Percentiles rank a stretch among this genome's conserved stretches.
Conservation (phyloP, 2,329 filamentous ascomycete species). For the Plectosphaerella cucumerina region DNA sequence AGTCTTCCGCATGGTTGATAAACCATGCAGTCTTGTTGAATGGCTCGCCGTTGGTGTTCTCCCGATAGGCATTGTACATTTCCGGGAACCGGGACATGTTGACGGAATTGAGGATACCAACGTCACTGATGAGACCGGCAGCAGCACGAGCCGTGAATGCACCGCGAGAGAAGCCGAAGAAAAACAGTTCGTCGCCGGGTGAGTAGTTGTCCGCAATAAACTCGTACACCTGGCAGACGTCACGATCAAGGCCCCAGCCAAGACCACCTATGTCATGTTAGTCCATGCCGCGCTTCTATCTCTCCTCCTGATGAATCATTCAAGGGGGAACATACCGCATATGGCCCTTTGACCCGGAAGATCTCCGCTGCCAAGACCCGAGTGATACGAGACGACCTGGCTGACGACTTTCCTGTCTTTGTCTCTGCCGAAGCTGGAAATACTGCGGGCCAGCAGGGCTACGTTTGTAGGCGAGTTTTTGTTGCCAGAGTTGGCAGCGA, state of each 20-base stretch:
- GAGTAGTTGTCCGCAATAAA: conserved; percentile 32
- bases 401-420: not conserved
- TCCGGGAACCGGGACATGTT: conserved; percentile 12
- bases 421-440: not conserved
- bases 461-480: conserved; percentile 6
- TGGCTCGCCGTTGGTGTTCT: not conserved
- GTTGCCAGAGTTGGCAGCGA: conserved; percentile 4
- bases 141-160: conserved; percentile 35
- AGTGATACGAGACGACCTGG: not conserved
- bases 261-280: conserved; percentile 1
- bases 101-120: conserved; percentile 13
- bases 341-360: not conserved
- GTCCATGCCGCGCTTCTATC: not conserved
- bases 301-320: not conserved
- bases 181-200: conserved; percentile 28
- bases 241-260: not conserved
- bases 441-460: not conserved
- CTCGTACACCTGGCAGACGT: conserved; percentile 27
- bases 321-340: not conserved
- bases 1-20: not conserved
- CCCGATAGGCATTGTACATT: not conserved
- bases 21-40: not conserved
- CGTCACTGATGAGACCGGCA: conserved; percentile 28
- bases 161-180: conserved; percentile 33
- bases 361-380: not conserved